phyloP scores from a whole-genome alignment of 164 flowering plant species.

The Santalum album region DNA sequence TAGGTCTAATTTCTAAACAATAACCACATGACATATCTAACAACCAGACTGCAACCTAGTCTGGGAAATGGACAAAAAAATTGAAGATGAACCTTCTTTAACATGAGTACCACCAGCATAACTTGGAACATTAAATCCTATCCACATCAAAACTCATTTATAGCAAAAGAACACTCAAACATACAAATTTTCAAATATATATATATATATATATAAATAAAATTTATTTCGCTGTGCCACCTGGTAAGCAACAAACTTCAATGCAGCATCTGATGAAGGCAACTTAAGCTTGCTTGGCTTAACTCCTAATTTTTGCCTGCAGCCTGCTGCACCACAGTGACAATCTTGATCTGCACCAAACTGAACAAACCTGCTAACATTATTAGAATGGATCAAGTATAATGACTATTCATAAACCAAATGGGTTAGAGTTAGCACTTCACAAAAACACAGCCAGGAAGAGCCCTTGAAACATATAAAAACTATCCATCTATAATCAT shows the following conservation, averaged over 20 bases:
- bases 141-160: too few species aligned
- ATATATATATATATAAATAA: slow-evolving; percentile 27
- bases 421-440: too few species aligned
- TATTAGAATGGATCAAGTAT: slow-evolving; percentile 23
- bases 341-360: slow-evolving; percentile 99
- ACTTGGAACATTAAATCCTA: too few species aligned
- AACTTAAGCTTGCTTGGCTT: slow-evolving; percentile 70
- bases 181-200: too few species aligned
- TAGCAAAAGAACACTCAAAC: too few species aligned
- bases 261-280: slow-evolving; percentile 59
- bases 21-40: neutral
- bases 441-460: too few species aligned
- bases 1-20: too few species aligned
- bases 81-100: too few species aligned
- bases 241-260: slow-evolving; percentile 57
- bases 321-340: slow-evolving; percentile 79
- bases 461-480: too few species aligned
- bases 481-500: too few species aligned
- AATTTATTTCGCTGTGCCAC: slow-evolving; percentile 40
- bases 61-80: too few species aligned
- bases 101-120: too few species aligned
- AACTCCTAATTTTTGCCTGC: slow-evolving; percentile 80
- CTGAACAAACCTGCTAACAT: slow-evolving; percentile 89
- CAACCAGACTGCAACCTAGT: neutral
- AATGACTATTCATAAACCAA: neutral